Evolutionary conservation across 1,284 basidiomycete genomes (phyloP), one percentile per base, ranked within the genome.

Genomic region (Exobasidium rhododendri): DNA sequence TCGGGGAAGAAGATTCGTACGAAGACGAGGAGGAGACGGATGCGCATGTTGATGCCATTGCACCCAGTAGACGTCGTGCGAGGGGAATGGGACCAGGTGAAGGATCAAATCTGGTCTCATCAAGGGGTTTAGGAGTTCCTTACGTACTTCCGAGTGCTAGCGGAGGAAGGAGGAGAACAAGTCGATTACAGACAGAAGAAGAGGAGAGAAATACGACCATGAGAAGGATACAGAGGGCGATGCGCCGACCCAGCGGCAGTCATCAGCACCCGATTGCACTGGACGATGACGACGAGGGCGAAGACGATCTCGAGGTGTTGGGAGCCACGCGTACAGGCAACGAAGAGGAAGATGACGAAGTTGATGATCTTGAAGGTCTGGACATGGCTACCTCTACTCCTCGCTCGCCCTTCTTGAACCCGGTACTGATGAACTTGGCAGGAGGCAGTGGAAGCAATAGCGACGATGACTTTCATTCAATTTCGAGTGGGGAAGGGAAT

Each of bases 41-140:
- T 56, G 70, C 61, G 24, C 68, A 75, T 52, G 65, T 75, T n/a
- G 73, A 75, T 47, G 67, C 67, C 2, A 74, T 75, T 26, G 73
- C 73, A 2, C 73, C 73, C 0, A 26, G 20, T 3, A 51, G 64
- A 4, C 32, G 58, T 4, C 63, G 63, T 13, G 30, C 28, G 11
- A 2, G 56, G n/a, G 43, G 29, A 22, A 4, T 57, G 30, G 56
- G 24, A 3, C 32, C 47, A 26, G 20, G 20, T 24, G 20, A 24
- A 4, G 47, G 20, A 24, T 50, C 47, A 4, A 28, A 20, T 26
- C 28, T 50, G 20, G 30, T 22, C 2, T 17, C 52, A 31, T 35
- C 52, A 4, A 20, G 32, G 14, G 47, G 47, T 7, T 10, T 24
- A 20, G 40, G 52, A 35, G 14, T 22, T 24, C 40, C 52, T 43